These are phyloP conservation scores for Zymoseptoria brevis DNA, from an alignment of 2,329 filamentous ascomycete genomes.

Conservation along the genomic window DNA sequence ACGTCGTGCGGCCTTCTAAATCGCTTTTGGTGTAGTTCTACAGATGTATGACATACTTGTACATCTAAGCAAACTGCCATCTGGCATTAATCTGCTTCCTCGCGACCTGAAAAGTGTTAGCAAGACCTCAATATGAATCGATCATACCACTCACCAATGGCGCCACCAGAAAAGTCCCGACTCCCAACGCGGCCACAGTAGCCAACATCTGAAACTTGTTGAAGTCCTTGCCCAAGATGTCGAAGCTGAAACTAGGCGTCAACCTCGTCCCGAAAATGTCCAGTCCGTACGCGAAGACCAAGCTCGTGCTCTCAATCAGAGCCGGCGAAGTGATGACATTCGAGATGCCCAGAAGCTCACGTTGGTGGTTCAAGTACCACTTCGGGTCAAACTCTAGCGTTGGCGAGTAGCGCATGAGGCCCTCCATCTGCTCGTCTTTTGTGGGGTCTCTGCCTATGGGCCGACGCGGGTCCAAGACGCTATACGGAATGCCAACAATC, in stretches of 20 bases:
- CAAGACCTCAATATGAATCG: not conserved
- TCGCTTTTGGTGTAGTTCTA: not conserved
- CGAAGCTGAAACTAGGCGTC: conserved; percentile 82
- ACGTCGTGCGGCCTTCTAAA: not conserved
- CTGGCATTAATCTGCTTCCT: conserved; percentile 61
- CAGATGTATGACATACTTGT: not conserved
- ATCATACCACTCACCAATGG: conserved; percentile 65
- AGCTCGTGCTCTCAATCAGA: conserved; percentile 80
- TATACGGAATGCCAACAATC: conserved; percentile 71
- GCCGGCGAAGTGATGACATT: conserved; percentile 68
- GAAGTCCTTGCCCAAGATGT: conserved; percentile 87
- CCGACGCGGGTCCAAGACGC: conserved; percentile 74
- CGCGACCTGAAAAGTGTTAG: conserved; percentile 35
- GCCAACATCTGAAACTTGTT: conserved; percentile 78
- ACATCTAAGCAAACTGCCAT: conserved; percentile 44
- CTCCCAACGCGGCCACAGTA: conserved; percentile 72
- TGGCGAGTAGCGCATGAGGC: conserved; percentile 67
- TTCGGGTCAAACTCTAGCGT: conserved; percentile 77
- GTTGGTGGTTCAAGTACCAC: conserved; percentile 69
- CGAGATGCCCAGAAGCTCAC: conserved; percentile 69
- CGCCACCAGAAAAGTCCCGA: conserved; percentile 68
- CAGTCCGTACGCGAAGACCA: conserved; percentile 79
- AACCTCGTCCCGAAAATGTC: conserved; percentile 84
- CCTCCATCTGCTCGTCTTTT: conserved; percentile 72
- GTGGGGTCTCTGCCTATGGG: conserved; percentile 79